A percentile compares a stretch with the other conserved stretches of the same genome.
phyloP scores from a whole-genome alignment of 352 stramenopile species.

The Globisporangium mamillatum region DNA sequence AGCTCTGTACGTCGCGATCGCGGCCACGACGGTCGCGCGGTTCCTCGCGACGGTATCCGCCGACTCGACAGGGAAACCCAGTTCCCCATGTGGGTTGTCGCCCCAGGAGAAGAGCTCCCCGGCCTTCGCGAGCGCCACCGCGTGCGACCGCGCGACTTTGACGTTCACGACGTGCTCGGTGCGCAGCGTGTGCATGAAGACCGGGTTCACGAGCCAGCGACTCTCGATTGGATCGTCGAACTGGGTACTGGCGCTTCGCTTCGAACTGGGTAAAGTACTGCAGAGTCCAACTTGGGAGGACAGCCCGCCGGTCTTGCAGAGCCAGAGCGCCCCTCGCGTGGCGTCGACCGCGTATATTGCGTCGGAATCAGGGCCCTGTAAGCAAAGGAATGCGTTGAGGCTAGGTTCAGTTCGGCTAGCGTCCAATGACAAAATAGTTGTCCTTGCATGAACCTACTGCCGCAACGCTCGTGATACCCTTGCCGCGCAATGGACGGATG shows the following conservation, averaged over 20 bases:
- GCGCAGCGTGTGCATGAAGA: constrained; percentile 63
- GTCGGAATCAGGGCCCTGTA: constrained; percentile 58
- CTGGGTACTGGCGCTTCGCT: neutral
- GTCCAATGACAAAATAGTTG: neutral
- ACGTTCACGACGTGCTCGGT: constrained; percentile 57
- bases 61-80: constrained; percentile 48
- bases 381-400: neutral
- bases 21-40: constrained; percentile 44
- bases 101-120: constrained; percentile 95
- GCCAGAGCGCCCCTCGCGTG: constrained; percentile 49
- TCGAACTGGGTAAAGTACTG: constrained; percentile 26
- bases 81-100: constrained; percentile 89
- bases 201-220: constrained; percentile 68
- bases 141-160: constrained; percentile 49
- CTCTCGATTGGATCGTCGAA: constrained; percentile 55
- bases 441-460: neutral
- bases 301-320: constrained; percentile 73
- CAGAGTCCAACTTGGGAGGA: constrained; percentile 68
- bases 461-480: constrained; percentile 40
- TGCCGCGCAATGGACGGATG: constrained; percentile 57
- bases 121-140: constrained; percentile 70
- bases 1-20: constrained; percentile 58
- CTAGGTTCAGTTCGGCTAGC: neutral
- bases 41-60: constrained; percentile 50
- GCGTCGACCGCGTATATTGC: constrained; percentile 69